phyloP scores from a whole-genome alignment of 805 yeast genomes.

The Vanderwaltozyma polyspora region DNA sequence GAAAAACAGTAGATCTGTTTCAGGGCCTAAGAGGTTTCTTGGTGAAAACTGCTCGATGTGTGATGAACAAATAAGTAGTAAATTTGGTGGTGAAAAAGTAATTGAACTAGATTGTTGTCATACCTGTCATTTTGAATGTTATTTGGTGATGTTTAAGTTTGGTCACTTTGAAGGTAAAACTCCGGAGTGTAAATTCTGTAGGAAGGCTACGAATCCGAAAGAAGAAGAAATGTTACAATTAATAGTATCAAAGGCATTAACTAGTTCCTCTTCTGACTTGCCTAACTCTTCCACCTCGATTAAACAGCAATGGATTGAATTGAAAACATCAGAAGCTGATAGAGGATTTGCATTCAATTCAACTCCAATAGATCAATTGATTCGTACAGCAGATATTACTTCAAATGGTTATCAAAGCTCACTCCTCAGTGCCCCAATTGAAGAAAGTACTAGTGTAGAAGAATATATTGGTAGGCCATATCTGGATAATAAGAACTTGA shows the following conservation, averaged over 20 bases:
- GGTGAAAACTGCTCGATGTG: slow-evolving; percentile 34
- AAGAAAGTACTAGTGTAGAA: neutral
- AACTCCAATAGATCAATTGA: slow-evolving; percentile 24
- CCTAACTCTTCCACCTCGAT: neutral
- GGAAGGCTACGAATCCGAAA: slow-evolving; percentile 14
- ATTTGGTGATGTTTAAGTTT: slow-evolving; percentile 21
- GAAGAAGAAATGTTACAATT: slow-evolving; percentile 22
- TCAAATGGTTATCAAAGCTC: slow-evolving; percentile 20
- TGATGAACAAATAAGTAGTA: slow-evolving; percentile 31
- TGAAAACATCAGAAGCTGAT: slow-evolving; percentile 6
- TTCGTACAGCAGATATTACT: slow-evolving; percentile 21
- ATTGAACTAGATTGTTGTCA: slow-evolving; percentile 35
- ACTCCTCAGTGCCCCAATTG: neutral
- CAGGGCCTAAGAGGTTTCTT: slow-evolving; percentile 13
- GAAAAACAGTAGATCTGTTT: no score
- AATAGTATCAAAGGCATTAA: slow-evolving; percentile 13
- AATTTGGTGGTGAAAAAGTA: slow-evolving; percentile 33
- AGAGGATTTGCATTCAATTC: slow-evolving; percentile 2
- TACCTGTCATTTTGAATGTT: slow-evolving; percentile 36
- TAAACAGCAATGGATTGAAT: slow-evolving; percentile 14
- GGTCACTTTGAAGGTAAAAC: slow-evolving; percentile 6
- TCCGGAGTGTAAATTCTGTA: slow-evolving; percentile 24
- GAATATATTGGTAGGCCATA: no score
- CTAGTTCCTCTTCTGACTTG: slow-evolving; percentile 2
- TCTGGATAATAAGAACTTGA: neutral